Percentiles rank a stretch among this genome's conserved stretches.
These are phyloP conservation scores for Takakia lepidozioides DNA, from an alignment of 225 moss, liverwort and hornwort genomes.

Conservation along the genomic window DNA sequence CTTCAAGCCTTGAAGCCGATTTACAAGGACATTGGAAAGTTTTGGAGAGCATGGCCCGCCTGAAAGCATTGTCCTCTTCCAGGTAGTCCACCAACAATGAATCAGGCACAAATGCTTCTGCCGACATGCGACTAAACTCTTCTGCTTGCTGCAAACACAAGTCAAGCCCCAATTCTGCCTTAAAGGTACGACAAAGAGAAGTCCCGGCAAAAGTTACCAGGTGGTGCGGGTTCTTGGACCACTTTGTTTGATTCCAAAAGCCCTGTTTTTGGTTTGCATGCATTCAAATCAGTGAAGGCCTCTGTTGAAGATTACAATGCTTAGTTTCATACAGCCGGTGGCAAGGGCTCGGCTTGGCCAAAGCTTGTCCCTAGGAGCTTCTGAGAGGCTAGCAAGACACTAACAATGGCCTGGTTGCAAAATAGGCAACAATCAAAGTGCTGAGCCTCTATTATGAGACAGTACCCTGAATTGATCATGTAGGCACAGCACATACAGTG, in stretches of 20 bases:
- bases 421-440: no score
- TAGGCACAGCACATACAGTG: no score
- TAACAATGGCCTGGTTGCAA: no score
- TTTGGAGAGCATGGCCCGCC: slow-evolving; percentile 15
- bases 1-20: slow-evolving; percentile 73
- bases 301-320: no score
- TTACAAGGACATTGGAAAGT: slow-evolving; percentile 45
- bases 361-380: no score
- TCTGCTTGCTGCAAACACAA: slow-evolving; percentile 45
- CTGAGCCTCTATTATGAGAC: no score
- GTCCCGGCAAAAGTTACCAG: slow-evolving; percentile 28
- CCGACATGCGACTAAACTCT: slow-evolving; percentile 30
- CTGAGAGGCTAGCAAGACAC: no score
- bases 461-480: no score
- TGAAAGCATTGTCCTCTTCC: slow-evolving; percentile 35
- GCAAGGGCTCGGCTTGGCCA: no score
- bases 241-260: no score
- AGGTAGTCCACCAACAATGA: slow-evolving; percentile 51
- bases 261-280: no score
- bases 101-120: slow-evolving; percentile 54
- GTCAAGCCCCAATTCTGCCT: slow-evolving; percentile 15
- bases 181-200: slow-evolving; percentile 22
- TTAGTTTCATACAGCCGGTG: no score
- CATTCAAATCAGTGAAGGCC: slow-evolving; percentile 30
- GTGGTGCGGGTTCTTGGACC: slow-evolving; percentile 27